A percentile compares a stretch with the other conserved stretches of the same genome.
Conservation (phyloP, 2,329 filamentous ascomycete species). For the Apiospora koreana region DNA sequence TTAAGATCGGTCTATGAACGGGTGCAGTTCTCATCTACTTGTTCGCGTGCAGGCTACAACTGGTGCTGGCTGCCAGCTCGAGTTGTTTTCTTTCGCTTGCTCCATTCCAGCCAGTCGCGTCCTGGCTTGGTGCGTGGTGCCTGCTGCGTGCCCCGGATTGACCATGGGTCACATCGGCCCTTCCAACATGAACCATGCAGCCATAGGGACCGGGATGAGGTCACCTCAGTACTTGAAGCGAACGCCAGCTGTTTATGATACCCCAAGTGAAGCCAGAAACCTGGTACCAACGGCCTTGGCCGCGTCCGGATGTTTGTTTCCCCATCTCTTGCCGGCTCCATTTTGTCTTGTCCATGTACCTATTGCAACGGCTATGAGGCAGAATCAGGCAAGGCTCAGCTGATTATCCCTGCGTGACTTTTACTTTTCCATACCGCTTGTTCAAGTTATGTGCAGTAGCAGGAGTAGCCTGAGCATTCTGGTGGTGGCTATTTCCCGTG, state of each 20-base stretch:
- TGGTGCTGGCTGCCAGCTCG: not conserved
- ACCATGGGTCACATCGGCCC: not conserved
- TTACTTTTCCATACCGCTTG: not conserved
- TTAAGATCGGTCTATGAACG: not conserved
- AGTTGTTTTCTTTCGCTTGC: not conserved
- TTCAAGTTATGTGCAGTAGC: not conserved
- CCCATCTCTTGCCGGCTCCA: not conserved
- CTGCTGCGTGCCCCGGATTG: not conserved
- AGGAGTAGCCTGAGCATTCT: not conserved
- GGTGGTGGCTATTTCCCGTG: not conserved
- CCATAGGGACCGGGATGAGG: no score
- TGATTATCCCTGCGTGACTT: not conserved
- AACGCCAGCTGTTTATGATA: not conserved
- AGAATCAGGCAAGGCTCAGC: not conserved
- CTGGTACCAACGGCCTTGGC: not conserved
- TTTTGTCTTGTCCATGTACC: not conserved
- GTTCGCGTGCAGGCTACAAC: no score
- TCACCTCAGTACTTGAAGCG: not conserved
- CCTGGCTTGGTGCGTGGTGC: not conserved
- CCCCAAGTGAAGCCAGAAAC: not conserved
- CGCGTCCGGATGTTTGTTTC: not conserved
- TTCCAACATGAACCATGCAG: not conserved
- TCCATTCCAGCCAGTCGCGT: constrained; percentile 1
- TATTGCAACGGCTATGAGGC: not conserved
- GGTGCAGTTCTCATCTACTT: not conserved